These are phyloP conservation scores for Alternaria alternata DNA, from an alignment of 2,329 filamentous ascomycete species.

Conservation along the genomic window DNA sequence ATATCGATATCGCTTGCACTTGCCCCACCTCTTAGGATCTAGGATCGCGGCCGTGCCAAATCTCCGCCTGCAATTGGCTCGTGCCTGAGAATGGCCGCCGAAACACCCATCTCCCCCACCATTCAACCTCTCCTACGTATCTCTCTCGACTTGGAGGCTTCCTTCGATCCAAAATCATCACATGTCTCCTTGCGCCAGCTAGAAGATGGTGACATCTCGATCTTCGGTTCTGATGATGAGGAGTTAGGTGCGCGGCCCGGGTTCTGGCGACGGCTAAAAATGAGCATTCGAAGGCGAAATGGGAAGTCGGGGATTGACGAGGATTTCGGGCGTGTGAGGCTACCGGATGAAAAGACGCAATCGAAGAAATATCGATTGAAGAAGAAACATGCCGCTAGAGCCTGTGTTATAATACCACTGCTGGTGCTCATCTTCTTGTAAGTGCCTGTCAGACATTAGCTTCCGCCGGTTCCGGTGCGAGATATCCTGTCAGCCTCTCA, in stretches of 20 bases:
- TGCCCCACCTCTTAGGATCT: conserved; percentile 13
- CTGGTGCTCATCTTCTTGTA: conserved; percentile 45
- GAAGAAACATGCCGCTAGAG: conserved; percentile 28
- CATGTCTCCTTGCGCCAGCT: conserved; percentile 30
- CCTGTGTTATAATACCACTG: conserved; percentile 29
- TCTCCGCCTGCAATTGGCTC: conserved; percentile 27
- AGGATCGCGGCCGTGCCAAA: conserved; percentile 6
- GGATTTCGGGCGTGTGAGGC: conserved; percentile 20
- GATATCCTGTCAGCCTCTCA: conserved; percentile 11
- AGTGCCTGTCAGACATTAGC: conserved; percentile 26
- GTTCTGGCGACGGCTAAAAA: conserved; percentile 41
- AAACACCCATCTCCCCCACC: conserved; percentile 22
- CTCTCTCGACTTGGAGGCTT: conserved; percentile 28
- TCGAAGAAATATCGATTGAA: conserved; percentile 24
- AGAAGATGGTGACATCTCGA: conserved; percentile 38
- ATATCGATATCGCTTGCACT: conserved; percentile 10
- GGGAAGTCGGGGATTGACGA: conserved; percentile 18
- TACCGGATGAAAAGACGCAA: conserved; percentile 33
- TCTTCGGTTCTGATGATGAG: conserved; percentile 26
- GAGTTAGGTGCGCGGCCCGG: conserved; percentile 18
- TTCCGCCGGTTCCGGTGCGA: conserved; percentile 20
- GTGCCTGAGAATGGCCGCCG: conserved; percentile 36
- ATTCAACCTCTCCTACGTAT: conserved; percentile 33
- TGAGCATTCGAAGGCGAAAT: conserved; percentile 39
- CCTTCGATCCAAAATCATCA: conserved; percentile 16